Evolutionary conservation across 805 yeast genomes (phyloP), one percentile per base, ranked within the genome.

Genomic region (Starmerella floricola): DNA sequence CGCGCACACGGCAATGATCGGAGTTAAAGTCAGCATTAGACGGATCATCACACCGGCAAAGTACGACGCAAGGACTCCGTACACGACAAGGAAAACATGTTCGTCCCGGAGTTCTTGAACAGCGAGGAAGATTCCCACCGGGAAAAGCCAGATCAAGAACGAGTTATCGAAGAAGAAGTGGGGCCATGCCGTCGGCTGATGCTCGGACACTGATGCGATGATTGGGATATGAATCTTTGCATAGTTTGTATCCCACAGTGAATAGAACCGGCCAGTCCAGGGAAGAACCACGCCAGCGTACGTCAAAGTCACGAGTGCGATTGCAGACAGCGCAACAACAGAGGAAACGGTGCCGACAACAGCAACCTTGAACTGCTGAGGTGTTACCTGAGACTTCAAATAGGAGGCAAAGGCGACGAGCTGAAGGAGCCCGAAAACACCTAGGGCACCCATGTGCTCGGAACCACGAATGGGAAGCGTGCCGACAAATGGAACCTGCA

Each of bases 101-200:
- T 87, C 96, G 60, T 91, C 83, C 42, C 77, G 73, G 58, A 91
- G 69, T 46, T 91, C 95, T 62, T 82, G 82, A 73, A 91, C 82
- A 53, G 88, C 72, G 52, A 91, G 64, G 66, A 82, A 91, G 38
- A 93, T 80, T 50, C 98, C 99, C 5, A 87, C 96, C 40, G 99
- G 98, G 83, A 91, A 91, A 53, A 91, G 70, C 98, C 98, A 93
- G 56, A 88, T 83, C 64, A 91, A 70, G 70, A 88, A 74, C 56
- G 78, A 83, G 39, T 91, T 79, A 62, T 91, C 98, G 60, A 88
- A 84, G 73, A 85, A 91, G 62, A 91, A 93, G 11, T 96, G 77
- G 10, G 97, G 94, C 99, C 99, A 91, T 3, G 98, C 95, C n/a
- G 97, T 88, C 46, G 99, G 99, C 70, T 91, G 99, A 69, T 91